These are phyloP conservation scores for Falciphora oryzae DNA, from an alignment of 2,329 filamentous ascomycete genomes.

Conservation along the genomic window DNA sequence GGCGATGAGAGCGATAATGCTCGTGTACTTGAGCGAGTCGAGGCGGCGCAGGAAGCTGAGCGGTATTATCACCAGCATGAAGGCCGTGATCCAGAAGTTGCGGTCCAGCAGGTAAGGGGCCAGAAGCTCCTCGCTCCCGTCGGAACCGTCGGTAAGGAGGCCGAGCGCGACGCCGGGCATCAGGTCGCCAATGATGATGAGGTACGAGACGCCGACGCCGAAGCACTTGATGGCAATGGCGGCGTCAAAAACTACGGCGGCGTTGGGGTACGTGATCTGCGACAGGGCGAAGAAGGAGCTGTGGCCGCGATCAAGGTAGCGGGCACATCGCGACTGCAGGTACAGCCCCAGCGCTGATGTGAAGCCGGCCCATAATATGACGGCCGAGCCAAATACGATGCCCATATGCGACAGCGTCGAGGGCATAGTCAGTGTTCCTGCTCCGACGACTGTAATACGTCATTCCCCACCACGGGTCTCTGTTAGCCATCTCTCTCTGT, in stretches of 20 bases:
- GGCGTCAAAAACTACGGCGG: constrained; percentile 88
- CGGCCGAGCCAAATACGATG: constrained; percentile 72
- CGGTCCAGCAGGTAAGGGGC: constrained; percentile 77
- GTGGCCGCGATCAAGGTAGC: constrained; percentile 83
- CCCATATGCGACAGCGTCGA: constrained; percentile 93
- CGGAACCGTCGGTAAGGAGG: constrained; percentile 38
- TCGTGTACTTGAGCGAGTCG: constrained; percentile 97
- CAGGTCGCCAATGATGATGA: constrained; percentile 97
- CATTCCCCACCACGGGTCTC: not conserved
- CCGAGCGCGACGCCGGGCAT: constrained; percentile 92
- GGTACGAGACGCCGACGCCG: constrained; percentile 91
- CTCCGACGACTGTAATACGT: constrained; percentile 67
- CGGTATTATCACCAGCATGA: constrained; percentile 95
- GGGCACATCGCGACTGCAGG: constrained; percentile 85
- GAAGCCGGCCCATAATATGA: constrained; percentile 87
- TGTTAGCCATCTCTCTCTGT: not conserved
- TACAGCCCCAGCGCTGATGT: constrained; percentile 92
- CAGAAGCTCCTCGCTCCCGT: constrained; percentile 50
- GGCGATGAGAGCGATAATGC: constrained; percentile 80
- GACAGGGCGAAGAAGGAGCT: constrained; percentile 96
- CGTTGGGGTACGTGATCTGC: constrained; percentile 94
- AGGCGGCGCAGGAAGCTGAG: constrained; percentile 85
- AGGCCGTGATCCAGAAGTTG: constrained; percentile 96
- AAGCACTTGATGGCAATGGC: constrained; percentile 98
- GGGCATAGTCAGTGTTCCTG: constrained; percentile 93